phyloP scores from a whole-genome alignment of 352 stramenopile genomes.

The Salisapilia sapeloensis region DNA sequence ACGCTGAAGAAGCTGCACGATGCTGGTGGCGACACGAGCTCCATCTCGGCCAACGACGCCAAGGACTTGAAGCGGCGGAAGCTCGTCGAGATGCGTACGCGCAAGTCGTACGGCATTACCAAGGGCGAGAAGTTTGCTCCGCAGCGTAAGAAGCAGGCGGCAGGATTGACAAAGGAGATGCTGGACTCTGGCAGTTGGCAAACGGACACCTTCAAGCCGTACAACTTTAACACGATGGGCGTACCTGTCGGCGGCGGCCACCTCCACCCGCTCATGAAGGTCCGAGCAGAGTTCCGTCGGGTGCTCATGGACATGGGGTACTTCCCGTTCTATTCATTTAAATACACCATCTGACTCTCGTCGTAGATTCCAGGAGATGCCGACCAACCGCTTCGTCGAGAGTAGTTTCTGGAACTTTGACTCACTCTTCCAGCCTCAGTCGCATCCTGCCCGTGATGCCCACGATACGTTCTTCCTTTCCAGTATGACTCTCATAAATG shows the following conservation, averaged over 20 bases:
- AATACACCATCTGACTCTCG: neutral
- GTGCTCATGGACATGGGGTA: slow-evolving; percentile 99
- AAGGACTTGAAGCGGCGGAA: slow-evolving; percentile 74
- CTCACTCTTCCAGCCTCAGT: slow-evolving; percentile 98
- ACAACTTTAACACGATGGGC: slow-evolving; percentile 98
- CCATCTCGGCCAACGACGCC: slow-evolving; percentile 51
- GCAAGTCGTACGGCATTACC: slow-evolving; percentile 91
- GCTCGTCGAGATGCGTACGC: slow-evolving; percentile 57
- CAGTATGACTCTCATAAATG: slow-evolving; percentile 9
- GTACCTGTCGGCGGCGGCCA: slow-evolving; percentile 90
- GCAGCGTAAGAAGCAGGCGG: slow-evolving; percentile 90
- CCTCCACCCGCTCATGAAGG: slow-evolving; percentile 96
- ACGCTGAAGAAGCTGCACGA: slow-evolving; percentile 79
- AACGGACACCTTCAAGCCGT: slow-evolving; percentile 94
- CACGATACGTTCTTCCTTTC: slow-evolving; percentile 99
- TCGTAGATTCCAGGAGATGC: slow-evolving; percentile 96
- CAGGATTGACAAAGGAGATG: slow-evolving; percentile 98
- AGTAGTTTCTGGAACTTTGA: slow-evolving; percentile 99
- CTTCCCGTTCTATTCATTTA: no score
- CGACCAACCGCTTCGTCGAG: slow-evolving; percentile 98
- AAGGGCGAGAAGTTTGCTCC: slow-evolving; percentile 88
- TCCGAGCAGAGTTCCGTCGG: slow-evolving; percentile 95
- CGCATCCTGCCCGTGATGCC: slow-evolving; percentile 95
- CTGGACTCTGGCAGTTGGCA: slow-evolving; percentile 93
- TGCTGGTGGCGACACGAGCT: slow-evolving; percentile 32